Percentiles rank a stretch among this genome's conserved stretches.
phyloP scores from a whole-genome alignment of 441 rosid species.

The Arabidopsis hybrid region DNA sequence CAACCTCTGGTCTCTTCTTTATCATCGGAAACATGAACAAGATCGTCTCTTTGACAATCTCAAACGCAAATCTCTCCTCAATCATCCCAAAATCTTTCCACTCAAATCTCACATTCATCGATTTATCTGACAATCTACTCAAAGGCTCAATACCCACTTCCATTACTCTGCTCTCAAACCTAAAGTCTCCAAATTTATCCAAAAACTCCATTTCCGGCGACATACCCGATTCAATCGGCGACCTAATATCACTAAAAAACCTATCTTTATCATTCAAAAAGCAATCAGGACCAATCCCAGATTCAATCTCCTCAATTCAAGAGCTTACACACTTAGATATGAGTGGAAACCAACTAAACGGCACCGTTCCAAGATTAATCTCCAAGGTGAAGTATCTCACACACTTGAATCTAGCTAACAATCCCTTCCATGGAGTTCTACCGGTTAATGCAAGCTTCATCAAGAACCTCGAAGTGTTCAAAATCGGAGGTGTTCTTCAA shows the following conservation, averaged over 20 bases:
- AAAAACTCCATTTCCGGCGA: slow-evolving; percentile 67
- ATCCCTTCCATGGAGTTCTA: slow-evolving; percentile 73
- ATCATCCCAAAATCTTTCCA: slow-evolving; percentile 61
- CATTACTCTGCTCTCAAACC: slow-evolving; percentile 69
- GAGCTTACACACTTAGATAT: slow-evolving; percentile 82
- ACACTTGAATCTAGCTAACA: slow-evolving; percentile 77
- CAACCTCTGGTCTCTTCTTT: slow-evolving; percentile 73
- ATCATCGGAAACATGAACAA: slow-evolving; percentile 72
- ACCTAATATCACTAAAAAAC: slow-evolving; percentile 72
- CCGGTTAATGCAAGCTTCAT: slow-evolving; percentile 84
- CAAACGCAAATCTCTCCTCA: slow-evolving; percentile 74
- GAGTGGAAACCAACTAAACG: slow-evolving; percentile 87
- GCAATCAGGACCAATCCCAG: slow-evolving; percentile 84
- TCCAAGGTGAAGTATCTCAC: slow-evolving; percentile 66
- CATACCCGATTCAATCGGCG: slow-evolving; percentile 70
- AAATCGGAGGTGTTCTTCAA: slow-evolving; percentile 76
- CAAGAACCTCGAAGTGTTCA: slow-evolving; percentile 69
- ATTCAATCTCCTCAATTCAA: slow-evolving; percentile 73
- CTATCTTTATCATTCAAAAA: slow-evolving; percentile 76
- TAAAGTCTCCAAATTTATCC: slow-evolving; percentile 70
- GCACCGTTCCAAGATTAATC: slow-evolving; percentile 81
- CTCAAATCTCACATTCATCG: slow-evolving; percentile 70
- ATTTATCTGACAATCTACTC: slow-evolving; percentile 77
- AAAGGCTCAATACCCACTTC: slow-evolving; percentile 79
- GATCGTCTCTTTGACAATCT: slow-evolving; percentile 65